A percentile compares a stretch with the other conserved stretches of the same genome.
These are phyloP conservation scores for Colletotrichum tropicale DNA, from an alignment of 2,329 filamentous ascomycete genomes.

Conservation along the genomic window DNA sequence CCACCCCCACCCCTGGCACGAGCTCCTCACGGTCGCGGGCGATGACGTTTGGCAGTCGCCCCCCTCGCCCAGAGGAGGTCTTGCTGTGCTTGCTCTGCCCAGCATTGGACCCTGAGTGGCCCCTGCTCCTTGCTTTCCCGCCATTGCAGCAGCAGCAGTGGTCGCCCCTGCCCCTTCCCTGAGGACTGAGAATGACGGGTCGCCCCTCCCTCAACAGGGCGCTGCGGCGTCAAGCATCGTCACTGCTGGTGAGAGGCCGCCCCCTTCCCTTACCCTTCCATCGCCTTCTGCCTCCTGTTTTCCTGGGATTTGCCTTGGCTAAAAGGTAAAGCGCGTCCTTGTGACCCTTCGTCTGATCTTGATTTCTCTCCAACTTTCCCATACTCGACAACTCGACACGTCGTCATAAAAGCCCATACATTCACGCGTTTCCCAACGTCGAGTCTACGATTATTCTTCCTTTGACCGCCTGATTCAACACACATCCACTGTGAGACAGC, in stretches of 20 bases:
- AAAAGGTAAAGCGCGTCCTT: slow-evolving; percentile 14
- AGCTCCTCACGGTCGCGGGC: slow-evolving; percentile 5
- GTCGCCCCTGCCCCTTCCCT: background rate
- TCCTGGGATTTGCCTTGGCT: background rate
- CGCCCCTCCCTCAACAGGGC: slow-evolving; percentile 2
- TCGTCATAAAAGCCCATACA: slow-evolving; percentile 7
- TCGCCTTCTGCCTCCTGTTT: background rate
- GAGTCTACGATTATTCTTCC: background rate
- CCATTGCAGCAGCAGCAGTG: background rate
- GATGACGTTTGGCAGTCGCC: slow-evolving; percentile 17
- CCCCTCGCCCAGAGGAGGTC: background rate
- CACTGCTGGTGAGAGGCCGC: slow-evolving; percentile 11
- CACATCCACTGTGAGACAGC: slow-evolving; percentile 8
- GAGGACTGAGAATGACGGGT: background rate
- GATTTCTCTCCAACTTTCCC: background rate
- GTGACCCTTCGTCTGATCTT: slow-evolving; percentile 18
- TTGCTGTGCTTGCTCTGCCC: background rate
- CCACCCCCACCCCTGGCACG: slow-evolving; percentile 10
- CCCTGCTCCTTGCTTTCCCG: slow-evolving; percentile 2
- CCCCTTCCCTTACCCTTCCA: background rate
- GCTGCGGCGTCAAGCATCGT: slow-evolving; percentile 10
- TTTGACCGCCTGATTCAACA: background rate
- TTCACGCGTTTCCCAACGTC: background rate
- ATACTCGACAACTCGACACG: background rate
- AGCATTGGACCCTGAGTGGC: slow-evolving; percentile 5